phyloP scores from a whole-genome alignment of 805 yeast genomes.

The Scheffersomyces coipomensis region DNA sequence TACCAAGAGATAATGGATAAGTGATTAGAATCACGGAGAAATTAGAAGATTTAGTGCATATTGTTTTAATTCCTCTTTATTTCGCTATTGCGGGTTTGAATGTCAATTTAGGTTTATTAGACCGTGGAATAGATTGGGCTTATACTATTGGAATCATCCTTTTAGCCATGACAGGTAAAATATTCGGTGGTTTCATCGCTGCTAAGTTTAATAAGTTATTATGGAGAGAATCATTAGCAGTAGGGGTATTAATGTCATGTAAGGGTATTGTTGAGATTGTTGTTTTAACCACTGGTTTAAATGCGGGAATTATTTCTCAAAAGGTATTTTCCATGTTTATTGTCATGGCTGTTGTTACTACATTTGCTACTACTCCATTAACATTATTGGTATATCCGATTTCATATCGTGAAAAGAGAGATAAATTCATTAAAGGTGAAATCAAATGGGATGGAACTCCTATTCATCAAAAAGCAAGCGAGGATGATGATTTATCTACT shows the following conservation, averaged over 20 bases:
- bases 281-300: constrained; percentile 70
- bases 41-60: constrained; percentile 74
- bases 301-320: constrained; percentile 63
- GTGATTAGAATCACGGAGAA: constrained; percentile 69
- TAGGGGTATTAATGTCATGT: constrained; percentile 83
- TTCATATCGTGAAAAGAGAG: constrained; percentile 53
- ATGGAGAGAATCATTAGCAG: constrained; percentile 74
- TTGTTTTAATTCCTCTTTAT: constrained; percentile 71
- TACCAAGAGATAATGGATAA: constrained; percentile 75
- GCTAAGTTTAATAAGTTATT: constrained; percentile 60
- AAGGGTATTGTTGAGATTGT: constrained; percentile 87
- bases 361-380: constrained; percentile 78
- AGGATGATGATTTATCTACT: constrained; percentile 2
- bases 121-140: constrained; percentile 74
- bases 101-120: constrained; percentile 62
- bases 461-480: constrained; percentile 2
- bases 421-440: constrained; percentile 23
- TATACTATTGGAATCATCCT: constrained; percentile 65
- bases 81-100: constrained; percentile 78
- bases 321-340: constrained; percentile 77
- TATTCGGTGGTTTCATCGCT: constrained; percentile 64
- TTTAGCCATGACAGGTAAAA: constrained; percentile 67
- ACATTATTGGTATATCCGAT: constrained; percentile 62
- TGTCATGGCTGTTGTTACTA: constrained; percentile 76
- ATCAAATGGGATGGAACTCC: constrained; percentile 25